Conservation (phyloP, 1,284 basidiomycete species). For the Cryptococcus sp. region DNA sequence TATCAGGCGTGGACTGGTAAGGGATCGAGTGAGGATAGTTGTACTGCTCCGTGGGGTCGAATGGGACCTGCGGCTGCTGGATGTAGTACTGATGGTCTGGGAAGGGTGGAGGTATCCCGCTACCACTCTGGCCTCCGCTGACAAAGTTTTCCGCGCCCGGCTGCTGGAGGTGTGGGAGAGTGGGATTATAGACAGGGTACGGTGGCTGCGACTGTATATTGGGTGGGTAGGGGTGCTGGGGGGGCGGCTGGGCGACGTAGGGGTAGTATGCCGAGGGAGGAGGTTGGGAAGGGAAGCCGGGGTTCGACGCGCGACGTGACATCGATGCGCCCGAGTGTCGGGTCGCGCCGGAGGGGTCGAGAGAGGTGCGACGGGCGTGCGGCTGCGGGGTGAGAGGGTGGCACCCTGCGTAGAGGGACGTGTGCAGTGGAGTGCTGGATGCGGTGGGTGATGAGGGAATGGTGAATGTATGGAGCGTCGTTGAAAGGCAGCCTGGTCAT, state of each 20-base stretch:
- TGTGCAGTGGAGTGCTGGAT: neutral
- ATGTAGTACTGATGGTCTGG: too few species aligned
- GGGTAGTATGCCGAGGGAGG: neutral
- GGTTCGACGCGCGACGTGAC: neutral
- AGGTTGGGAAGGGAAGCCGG: conserved; percentile 1
- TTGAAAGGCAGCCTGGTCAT: too few species aligned
- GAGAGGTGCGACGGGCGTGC: neutral
- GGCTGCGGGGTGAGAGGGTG: neutral
- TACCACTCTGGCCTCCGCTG: neutral
- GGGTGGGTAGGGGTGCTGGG: neutral
- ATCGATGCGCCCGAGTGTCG: conserved; percentile 4
- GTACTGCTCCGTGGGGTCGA: neutral
- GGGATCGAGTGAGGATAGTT: neutral
- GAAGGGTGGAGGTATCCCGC: neutral
- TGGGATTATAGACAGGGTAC: neutral
- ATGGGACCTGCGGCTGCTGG: neutral
- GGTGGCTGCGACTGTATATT: neutral
- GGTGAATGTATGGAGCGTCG: too few species aligned
- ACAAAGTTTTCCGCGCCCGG: neutral
- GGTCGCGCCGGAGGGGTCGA: neutral
- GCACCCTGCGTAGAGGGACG: neutral
- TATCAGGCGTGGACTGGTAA: neutral
- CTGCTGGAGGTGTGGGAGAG: neutral
- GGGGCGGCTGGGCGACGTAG: neutral
- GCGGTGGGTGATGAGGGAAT: too few species aligned